These are phyloP conservation scores for Pleomassaria siparia DNA, from an alignment of 2,329 filamentous ascomycete genomes.

Conservation along the genomic window DNA sequence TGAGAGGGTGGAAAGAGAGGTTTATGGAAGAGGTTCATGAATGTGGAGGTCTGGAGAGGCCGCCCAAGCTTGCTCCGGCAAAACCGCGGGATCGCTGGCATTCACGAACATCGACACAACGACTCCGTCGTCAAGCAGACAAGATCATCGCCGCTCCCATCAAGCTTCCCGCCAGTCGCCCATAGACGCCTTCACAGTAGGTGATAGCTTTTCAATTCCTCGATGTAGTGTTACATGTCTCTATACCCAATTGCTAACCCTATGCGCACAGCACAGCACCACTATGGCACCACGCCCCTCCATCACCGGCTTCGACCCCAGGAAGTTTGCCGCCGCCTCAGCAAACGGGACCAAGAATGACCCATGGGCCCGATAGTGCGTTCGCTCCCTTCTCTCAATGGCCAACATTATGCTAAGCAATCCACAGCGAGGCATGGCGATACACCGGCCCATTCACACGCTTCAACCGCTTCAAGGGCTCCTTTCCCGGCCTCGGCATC, in stretches of 20 bases:
- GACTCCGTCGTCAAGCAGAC: slow-evolving; percentile 18
- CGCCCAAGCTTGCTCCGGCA: slow-evolving; percentile 15
- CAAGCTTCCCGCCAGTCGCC: slow-evolving; percentile 18
- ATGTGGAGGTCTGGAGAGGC: neutral
- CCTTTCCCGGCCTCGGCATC: slow-evolving; percentile 89
- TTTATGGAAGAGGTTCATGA: neutral
- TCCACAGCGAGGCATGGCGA: slow-evolving; percentile 84
- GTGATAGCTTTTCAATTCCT: slow-evolving; percentile 6
- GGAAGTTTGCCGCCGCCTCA: slow-evolving; percentile 73
- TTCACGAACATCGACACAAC: slow-evolving; percentile 10
- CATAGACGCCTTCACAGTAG: slow-evolving; percentile 30
- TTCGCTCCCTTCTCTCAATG: neutral
- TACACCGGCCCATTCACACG: slow-evolving; percentile 87
- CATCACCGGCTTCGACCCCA: slow-evolving; percentile 90
- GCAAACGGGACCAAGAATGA: slow-evolving; percentile 59
- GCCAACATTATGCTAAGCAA: slow-evolving; percentile 18
- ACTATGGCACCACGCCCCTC: slow-evolving; percentile 63
- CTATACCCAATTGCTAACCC: slow-evolving; percentile 17
- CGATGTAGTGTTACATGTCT: slow-evolving; percentile 3
- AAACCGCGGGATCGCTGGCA: neutral
- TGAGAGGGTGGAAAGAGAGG: neutral
- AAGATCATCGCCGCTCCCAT: slow-evolving; percentile 15
- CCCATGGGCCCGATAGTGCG: slow-evolving; percentile 65
- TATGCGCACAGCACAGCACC: slow-evolving; percentile 27
- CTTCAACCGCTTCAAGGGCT: slow-evolving; percentile 82